Base-by-base conservation (phyloP, 2,329 filamentous ascomycete genomes). In the Ceratocystiopsis minuta region DNA sequence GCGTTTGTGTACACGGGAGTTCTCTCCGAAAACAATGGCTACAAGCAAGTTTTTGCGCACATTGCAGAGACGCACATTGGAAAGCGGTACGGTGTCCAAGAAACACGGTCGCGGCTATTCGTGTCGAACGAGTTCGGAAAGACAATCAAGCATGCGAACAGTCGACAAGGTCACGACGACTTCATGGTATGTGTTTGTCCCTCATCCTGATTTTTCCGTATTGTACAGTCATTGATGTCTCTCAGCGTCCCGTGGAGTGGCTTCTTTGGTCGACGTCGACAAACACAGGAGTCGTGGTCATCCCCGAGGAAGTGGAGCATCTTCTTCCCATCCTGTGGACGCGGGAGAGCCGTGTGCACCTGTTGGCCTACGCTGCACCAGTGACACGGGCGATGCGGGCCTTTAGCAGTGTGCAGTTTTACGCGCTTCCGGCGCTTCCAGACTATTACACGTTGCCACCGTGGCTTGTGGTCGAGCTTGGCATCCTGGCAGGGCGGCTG, bases 241-340 rank as follows among this genome's bases (percentile, higher is more conserved):
- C 28, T 1, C 34, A 44, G 47, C 59, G 64, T 1, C 61, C 68
- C 0, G 69, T 78, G 0, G 68, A 75, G 20, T 82, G 74, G 75
- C 51, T 82, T 2, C 53, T 81, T 0, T 78, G 68, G 66, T 70
- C 65, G 44, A 48, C 49, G 0, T n/a, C 48, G 0, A 57, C 58
- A 0, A 50, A 68, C 9, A 65, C 60, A 0, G 76, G 66, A 0
- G 46, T 82, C 0, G 53, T 81, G 2, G 51, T 81, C 2, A 72
- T 70, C 24, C 70, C 75, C 0, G 76, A 81, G 48, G 78, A 82
- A 52, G 73, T 67, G 0, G 72, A 81, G 43, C 37, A 50, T 0
- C 47, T 80, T 0, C 60, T 81, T 3, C 61, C 62, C 0, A 46
- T 61, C 0, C 47, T 78, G 6, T 54, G 54, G 1, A 41, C 42